A percentile compares a stretch with the other conserved stretches of the same genome.
These are phyloP conservation scores for Claviceps sp. DNA, from an alignment of 2,329 filamentous ascomycete species.

Conservation along the genomic window DNA sequence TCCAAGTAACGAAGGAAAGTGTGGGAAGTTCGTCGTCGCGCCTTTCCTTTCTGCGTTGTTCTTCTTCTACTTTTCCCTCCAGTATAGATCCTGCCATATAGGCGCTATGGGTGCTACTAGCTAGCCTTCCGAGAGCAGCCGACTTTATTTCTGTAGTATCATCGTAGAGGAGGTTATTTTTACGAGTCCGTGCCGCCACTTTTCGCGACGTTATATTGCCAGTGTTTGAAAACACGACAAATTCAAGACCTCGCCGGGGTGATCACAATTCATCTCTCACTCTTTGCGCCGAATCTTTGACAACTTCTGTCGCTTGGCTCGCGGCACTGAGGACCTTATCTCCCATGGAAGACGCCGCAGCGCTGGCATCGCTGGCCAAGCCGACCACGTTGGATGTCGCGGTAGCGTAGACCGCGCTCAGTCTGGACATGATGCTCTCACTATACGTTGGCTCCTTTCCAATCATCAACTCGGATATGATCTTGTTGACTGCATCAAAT, in stretches of 20 bases:
- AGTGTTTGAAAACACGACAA: not conserved
- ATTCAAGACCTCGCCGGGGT: not conserved
- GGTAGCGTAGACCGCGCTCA: conserved; percentile 60
- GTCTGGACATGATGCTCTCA: conserved; percentile 61
- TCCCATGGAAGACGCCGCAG: conserved; percentile 19
- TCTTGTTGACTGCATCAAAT: conserved; percentile 54
- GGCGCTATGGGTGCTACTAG: not conserved
- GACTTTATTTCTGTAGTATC: not conserved
- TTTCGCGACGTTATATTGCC: not conserved
- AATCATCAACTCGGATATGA: conserved; percentile 62
- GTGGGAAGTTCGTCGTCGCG: not conserved
- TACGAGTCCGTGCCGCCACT: not conserved
- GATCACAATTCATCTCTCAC: conserved; percentile 30
- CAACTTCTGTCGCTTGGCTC: conserved; percentile 27
- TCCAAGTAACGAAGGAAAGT: not conserved
- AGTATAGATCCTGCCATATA: not conserved
- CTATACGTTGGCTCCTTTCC: conserved; percentile 73
- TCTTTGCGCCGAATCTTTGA: conserved; percentile 24
- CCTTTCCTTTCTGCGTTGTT: not conserved
- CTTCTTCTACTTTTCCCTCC: not conserved
- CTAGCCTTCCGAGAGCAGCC: not conserved
- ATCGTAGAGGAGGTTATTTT: not conserved
- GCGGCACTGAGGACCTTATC: conserved; percentile 24
- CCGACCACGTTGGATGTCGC: conserved; percentile 43
- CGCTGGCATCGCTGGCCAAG: conserved; percentile 21